Conservation (phyloP, 176 grass and related monocot species). For the Canna indica region DNA sequence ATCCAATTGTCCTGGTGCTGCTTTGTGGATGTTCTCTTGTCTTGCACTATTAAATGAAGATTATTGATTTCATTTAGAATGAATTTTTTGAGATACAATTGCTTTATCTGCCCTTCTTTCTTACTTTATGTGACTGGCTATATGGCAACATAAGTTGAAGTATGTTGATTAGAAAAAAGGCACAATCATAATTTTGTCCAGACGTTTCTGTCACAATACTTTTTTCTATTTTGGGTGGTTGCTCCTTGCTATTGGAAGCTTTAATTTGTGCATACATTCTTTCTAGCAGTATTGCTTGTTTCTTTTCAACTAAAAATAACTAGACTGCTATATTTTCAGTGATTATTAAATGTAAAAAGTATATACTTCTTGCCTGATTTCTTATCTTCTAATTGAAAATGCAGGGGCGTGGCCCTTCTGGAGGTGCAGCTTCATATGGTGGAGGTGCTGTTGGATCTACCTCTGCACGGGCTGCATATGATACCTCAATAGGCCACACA, state of each 20-base stretch:
- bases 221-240: background rate
- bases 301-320: background rate
- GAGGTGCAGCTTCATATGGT: conserved; percentile 30
- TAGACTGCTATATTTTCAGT: no score
- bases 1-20: background rate
- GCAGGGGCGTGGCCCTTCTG: conserved; percentile 34
- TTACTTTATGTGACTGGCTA: background rate
- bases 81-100: background rate
- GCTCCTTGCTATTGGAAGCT: background rate
- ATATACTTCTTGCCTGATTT: background rate
- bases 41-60: background rate
- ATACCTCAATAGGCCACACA: conserved; percentile 32
- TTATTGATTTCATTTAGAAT: conserved; percentile 1
- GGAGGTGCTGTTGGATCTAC: conserved; percentile 32
- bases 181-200: background rate
- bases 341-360: background rate
- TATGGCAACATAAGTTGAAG: background rate
- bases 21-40: background rate
- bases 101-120: background rate
- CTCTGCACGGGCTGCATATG: conserved; percentile 32
- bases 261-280: background rate
- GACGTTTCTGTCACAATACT: background rate
- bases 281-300: background rate
- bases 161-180: background rate
- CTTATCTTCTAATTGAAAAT: conserved; percentile 23